Evolutionary conservation across 31 red algal genomes (phyloP), one percentile per base, ranked within the genome.

Genomic region (Bonnemaisonia californica): DNA sequence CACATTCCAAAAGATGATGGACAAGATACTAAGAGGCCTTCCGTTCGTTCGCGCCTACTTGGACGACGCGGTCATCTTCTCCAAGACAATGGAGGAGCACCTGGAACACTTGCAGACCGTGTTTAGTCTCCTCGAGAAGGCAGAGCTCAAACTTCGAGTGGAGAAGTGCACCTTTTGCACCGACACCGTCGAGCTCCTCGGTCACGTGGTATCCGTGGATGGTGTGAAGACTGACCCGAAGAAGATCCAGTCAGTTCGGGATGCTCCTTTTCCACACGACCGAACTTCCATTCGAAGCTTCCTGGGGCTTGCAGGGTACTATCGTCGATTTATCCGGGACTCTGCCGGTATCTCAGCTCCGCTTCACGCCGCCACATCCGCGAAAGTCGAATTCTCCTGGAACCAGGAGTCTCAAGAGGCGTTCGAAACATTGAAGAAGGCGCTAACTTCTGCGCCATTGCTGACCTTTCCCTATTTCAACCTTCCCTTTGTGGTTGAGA

Each of bases 21-120:
- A 71, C 34, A 13, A 9, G 8, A 33, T 71, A 16, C 35, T 71
- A 7, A 22, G 68, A 11, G 23, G n/a, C n/a, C 11, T 71, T 40
- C 16, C 35, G 31, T 71, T 71, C 13, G 68, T 41, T 41, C 34
- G 68, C 11, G 18, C 11, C 12, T 71, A 62, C 36, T 35, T 62
- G 3, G 55, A 79, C 63, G 75, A 79, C 24, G 75, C 63, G 26
- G 54, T 79, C 24, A 40, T 62, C 29, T 62, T 62, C 57, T 79
- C 13, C 3, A 79, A 60, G 4, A 79, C 23, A 13, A 18, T 79
- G 28, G 40, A 31, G 3, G 75, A 79, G 12, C 75, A 79, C 55
- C 4, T 62, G 56, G 28, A 62, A 7, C 75, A 79, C 24, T 28
- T 79, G 16, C 5, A 79, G 7, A 3, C 4, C 29, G 57, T 38